Evolutionary conservation across 768 basidiomycete genomes (phyloP), one percentile per base, ranked within the genome.

Genomic region (Pseudohyphozyma bogoriensis): DNA sequence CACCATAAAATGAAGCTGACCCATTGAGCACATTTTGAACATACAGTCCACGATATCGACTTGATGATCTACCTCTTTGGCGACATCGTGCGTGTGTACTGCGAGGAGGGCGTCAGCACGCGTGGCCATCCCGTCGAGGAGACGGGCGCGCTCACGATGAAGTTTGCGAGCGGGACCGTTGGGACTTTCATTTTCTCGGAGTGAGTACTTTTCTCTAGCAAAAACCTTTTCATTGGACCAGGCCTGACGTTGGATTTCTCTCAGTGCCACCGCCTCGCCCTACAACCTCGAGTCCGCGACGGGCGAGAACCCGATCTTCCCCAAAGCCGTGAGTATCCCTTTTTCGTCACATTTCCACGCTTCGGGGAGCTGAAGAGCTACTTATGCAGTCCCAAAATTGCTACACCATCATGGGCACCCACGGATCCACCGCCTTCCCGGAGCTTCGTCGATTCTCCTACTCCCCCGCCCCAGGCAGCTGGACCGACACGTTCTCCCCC

Each of bases 111-210:
- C 2, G 18, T 5, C 4, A 54, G 44, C 1, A 66, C 62, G 5
- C 35, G 68, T 9, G 66, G 64, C 2, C 57, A 57, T 16, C 45
- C 28, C 0, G 66, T 63, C 15, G 68, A 69, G 36, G 66, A 69
- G 56, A 69, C 66, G 2, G 63, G 66, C 16, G 68, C 63, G 1
- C 22, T 46, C 50, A 62, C 64, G 9, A 39, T 69, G n/a, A 40
- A 39, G 16, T 68, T 69, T 57, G 56, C 37, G 18, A n/a, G n/a
- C 24, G 68, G 66, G 1, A 40, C 55, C 1, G 64, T 69, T 33
- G 68, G 68, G 2, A 63, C 66, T 2, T 69, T 65, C 51, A 18
- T 69, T 42, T 67, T 69, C 50, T 65, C 64, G 32, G 68, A 69
- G 63, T 63, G 44, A 40, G 66, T 51, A n/a, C 18, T 22, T 26